Evolutionary conservation across 768 basidiomycete genomes (phyloP).

Genomic region (Collybia nuda): DNA sequence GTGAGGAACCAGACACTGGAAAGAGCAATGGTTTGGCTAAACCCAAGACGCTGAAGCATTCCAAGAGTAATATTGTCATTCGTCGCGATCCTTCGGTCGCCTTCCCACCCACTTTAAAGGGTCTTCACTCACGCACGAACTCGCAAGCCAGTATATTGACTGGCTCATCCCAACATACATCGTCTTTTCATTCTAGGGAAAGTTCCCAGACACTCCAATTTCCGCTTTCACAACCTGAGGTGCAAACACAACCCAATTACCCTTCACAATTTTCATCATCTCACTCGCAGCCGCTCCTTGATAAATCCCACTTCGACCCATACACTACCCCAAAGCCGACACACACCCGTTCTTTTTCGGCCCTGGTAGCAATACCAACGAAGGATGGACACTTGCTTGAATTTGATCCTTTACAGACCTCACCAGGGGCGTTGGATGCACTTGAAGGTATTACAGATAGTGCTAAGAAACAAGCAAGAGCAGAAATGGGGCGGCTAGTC

Average conservation of each 20-base stretch:
- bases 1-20: constrained; percentile 21
- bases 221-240: constrained; percentile 14
- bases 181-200: constrained; percentile 42
- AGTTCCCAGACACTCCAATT: constrained; percentile 34
- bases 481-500: constrained; percentile 73
- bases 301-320: constrained; percentile 8
- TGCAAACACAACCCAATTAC: constrained; percentile 16
- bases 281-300: constrained; percentile 18
- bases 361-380: constrained; percentile 75
- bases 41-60: constrained; percentile 39
- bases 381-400: constrained; percentile 80
- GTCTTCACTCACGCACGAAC: constrained; percentile 44
- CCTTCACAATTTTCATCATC: constrained; percentile 22
- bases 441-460: constrained; percentile 78
- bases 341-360: constrained; percentile 43
- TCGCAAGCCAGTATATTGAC: constrained; percentile 52
- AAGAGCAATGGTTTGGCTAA: constrained; percentile 15
- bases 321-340: constrained; percentile 35
- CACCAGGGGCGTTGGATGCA: constrained; percentile 69
- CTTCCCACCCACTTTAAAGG: constrained; percentile 25
- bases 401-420: constrained; percentile 80
- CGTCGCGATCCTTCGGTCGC: constrained; percentile 55
- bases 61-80: constrained; percentile 61
- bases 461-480: constrained; percentile 79
- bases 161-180: constrained; percentile 32